A percentile compares a stretch with the other conserved stretches of the same genome.
phyloP scores from a whole-genome alignment of 192 early-diverging fungal species.

The Tieghemiomyces parasiticus region DNA sequence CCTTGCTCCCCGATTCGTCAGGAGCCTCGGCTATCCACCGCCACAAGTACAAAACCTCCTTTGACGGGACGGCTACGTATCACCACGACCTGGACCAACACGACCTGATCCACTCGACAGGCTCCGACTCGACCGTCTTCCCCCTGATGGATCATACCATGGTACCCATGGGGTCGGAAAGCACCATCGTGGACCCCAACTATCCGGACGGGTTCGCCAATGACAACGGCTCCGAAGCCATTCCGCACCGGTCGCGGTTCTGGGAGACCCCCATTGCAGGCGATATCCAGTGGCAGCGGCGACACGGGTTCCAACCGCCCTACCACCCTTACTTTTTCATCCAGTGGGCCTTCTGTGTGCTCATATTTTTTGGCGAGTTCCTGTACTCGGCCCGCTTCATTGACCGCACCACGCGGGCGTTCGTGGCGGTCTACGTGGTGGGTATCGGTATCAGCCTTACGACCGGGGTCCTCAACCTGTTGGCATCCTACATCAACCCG shows the following conservation, averaged over 20 bases:
- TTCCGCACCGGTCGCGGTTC: no score
- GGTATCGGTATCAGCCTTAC: slow-evolving; percentile 9
- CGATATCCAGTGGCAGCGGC: slow-evolving; percentile 22
- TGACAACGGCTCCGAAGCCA: no score
- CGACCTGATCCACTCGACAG: no score
- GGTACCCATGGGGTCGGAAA: no score
- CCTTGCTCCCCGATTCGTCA: slow-evolving; percentile 20
- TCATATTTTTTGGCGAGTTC: slow-evolving; percentile 14
- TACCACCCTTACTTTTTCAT: slow-evolving; percentile 25
- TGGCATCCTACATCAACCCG: slow-evolving; percentile 13
- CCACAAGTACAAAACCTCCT: slow-evolving; percentile 1
- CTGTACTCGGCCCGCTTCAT: slow-evolving; percentile 15
- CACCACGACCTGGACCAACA: slow-evolving; percentile 15
- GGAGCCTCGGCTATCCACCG: slow-evolving; percentile 13
- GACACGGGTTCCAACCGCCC: slow-evolving; percentile 24
- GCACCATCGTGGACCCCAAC: no score
- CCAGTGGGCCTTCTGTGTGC: slow-evolving; percentile 18
- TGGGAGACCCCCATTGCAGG: slow-evolving; percentile 15
- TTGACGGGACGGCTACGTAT: slow-evolving; percentile 14
- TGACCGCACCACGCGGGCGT: slow-evolving; percentile 1
- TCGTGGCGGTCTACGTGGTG: slow-evolving; percentile 14
- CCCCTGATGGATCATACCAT: no score
- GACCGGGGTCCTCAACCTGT: slow-evolving; percentile 15
- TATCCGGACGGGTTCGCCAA: no score
- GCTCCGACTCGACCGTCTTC: no score